Conservation (phyloP, 164 flowering plant genomes). For the Litsea cubeba region DNA sequence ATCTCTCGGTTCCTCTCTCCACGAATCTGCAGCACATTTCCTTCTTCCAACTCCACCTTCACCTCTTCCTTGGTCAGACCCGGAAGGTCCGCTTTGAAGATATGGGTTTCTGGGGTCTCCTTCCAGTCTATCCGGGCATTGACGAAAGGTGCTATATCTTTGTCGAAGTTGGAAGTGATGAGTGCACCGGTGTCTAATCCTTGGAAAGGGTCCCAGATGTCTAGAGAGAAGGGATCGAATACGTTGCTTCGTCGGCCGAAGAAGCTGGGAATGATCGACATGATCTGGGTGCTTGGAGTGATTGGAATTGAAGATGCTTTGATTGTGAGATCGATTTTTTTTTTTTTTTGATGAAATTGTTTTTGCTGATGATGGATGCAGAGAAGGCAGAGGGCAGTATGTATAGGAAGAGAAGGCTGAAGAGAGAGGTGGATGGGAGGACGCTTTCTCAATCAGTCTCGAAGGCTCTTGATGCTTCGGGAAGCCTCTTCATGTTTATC, state of each 20-base stretch:
- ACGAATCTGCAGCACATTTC: slow-evolving; percentile 27
- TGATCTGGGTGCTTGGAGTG: neutral
- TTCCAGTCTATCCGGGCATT: slow-evolving; percentile 29
- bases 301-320: no score
- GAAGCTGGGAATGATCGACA: slow-evolving; percentile 7
- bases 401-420: no score
- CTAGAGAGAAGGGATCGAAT: slow-evolving; percentile 11
- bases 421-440: no score
- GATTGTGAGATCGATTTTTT: no score
- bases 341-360: no score
- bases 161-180: neutral
- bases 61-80: slow-evolving; percentile 33
- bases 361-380: no score
- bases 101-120: slow-evolving; percentile 32
- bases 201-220: slow-evolving; percentile 11
- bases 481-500: no score
- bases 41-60: slow-evolving; percentile 35
- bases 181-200: neutral
- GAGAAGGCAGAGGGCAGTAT: no score
- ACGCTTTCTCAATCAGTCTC: no score
- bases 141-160: slow-evolving; percentile 18
- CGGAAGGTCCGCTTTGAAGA: slow-evolving; percentile 35
- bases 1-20: slow-evolving; percentile 27
- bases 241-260: slow-evolving; percentile 1
- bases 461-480: no score